Base-by-base conservation (phyloP, 1,284 basidiomycete genomes). In the Trichosporon inkin region DNA sequence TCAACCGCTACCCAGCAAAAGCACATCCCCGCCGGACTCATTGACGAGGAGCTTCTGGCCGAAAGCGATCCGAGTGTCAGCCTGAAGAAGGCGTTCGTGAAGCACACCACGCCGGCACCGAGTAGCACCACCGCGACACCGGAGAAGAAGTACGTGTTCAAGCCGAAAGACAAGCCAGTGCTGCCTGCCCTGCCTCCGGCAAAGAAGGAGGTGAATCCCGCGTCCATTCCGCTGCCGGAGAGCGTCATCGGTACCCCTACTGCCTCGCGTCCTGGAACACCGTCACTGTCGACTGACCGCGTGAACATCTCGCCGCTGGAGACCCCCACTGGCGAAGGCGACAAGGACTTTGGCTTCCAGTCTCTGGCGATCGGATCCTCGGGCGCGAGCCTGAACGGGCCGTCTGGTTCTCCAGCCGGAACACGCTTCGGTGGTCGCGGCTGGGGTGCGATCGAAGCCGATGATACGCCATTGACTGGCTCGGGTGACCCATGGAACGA, bases 261-360 rank as follows among this genome's bases (percentile, higher is more conserved):
- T 10, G 56, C 63, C 6, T 70, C 71, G 16, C 63, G 71, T 3
- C 54, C 67, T 0, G 55, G 60, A 17, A 67, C 71, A 1, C 71
- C 71, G 35, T 49, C 61, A 10, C 38, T 65, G 7, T 49, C 54
- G 13, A 54, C 56, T 6, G 73, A 76, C 55, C 64, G 73, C 14
- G 72, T 76, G 6, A 67, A 70, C 6, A 73, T 76, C 24, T 75
- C 74, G 6, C 76, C 76, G 1, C 70, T 77, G 47, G 74, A 77
- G 36, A 62, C 69, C 0, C 70, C 73, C 2, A 65, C 17, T 40
- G 32, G 28, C 4, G 35, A 64, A 8, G 32, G 40, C 16, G 61
- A 62, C 22, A 8, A 53, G 28, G 73, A 75, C 52, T 72, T 67
- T 47, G 69, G 72, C 13, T 77, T 74, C 67, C 68, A 68, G 34